Conservation (phyloP, 352 stramenopile species). For the Globisporangium rhizosaccharum region DNA sequence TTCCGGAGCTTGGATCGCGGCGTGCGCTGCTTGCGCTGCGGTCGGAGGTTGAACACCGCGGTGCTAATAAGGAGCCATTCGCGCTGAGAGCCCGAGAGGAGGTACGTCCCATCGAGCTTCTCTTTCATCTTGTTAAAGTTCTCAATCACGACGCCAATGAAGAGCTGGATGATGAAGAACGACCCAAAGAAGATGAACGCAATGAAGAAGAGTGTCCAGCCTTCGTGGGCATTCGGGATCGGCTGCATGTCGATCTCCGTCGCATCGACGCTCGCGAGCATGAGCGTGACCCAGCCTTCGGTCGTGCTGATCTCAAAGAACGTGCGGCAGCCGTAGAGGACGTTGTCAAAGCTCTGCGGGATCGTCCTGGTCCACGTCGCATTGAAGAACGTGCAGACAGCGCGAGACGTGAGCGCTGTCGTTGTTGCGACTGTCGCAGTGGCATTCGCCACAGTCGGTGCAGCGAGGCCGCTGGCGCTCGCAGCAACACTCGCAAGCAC, state of each 20-base stretch:
- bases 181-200: constrained; percentile 83
- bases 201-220: constrained; percentile 85
- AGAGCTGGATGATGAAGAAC: constrained; percentile 91
- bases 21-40: constrained; percentile 34
- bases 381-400: constrained; percentile 36
- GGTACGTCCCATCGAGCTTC: constrained; percentile 46
- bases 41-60: constrained; percentile 33
- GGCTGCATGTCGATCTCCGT: constrained; percentile 88
- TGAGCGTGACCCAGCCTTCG: constrained; percentile 85
- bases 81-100: constrained; percentile 71
- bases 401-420: constrained; percentile 26
- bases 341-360: constrained; percentile 78
- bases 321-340: constrained; percentile 41
- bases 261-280: constrained; percentile 82
- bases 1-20: constrained; percentile 31
- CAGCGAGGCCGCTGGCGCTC: background rate
- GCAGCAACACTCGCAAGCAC: background rate
- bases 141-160: constrained; percentile 90
- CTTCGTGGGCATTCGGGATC: constrained; percentile 53
- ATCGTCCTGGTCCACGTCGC: constrained; percentile 42
- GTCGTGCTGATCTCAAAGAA: constrained; percentile 91
- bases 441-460: too few species aligned
- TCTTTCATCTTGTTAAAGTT: constrained; percentile 85
- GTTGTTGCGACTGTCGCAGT: too few species aligned
- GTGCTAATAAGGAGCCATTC: constrained; percentile 70